Evolutionary conservation across 495 filamentous ascomycete species (phyloP).

Genomic region (Cetradonia linearis): DNA sequence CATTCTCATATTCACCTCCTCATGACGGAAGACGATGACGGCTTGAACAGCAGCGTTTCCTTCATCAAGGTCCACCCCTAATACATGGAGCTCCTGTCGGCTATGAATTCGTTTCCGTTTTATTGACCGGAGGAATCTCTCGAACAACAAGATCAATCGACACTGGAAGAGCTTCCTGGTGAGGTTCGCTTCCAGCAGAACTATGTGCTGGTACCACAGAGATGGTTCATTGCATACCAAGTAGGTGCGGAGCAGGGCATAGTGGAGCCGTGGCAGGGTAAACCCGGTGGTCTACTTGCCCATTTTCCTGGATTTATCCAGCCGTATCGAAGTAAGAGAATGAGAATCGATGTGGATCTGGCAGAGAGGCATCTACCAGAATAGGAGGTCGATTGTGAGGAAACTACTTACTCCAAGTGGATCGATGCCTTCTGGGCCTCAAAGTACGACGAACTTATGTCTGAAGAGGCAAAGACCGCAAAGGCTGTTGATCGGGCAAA

Average conservation of each 20-base stretch:
- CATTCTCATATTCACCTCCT: slow-evolving; percentile 37
- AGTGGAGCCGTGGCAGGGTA: slow-evolving; percentile 23
- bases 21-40: slow-evolving; percentile 41
- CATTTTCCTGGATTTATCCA: slow-evolving; percentile 33
- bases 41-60: slow-evolving; percentile 47
- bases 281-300: slow-evolving; percentile 30
- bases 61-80: slow-evolving; percentile 36
- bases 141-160: neutral
- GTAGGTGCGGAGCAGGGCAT: slow-evolving; percentile 16
- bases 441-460: neutral
- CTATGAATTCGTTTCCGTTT: slow-evolving; percentile 35
- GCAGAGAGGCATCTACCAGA: slow-evolving; percentile 32
- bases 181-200: slow-evolving; percentile 25
- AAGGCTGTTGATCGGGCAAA: neutral
- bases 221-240: slow-evolving; percentile 37
- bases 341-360: slow-evolving; percentile 27
- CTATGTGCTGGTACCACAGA: slow-evolving; percentile 27
- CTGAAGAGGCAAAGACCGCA: slow-evolving; percentile 6
- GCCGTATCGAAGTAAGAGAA: slow-evolving; percentile 25
- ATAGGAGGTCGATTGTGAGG: slow-evolving; percentile 32
- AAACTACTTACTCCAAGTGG: slow-evolving; percentile 31
- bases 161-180: slow-evolving; percentile 23
- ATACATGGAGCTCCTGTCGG: slow-evolving; percentile 39
- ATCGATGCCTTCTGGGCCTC: slow-evolving; percentile 19
- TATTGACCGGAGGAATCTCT: slow-evolving; percentile 32